Evolutionary conservation across 192 early-diverging fungal genomes (phyloP).

Genomic region (Entomortierella parvispora): DNA sequence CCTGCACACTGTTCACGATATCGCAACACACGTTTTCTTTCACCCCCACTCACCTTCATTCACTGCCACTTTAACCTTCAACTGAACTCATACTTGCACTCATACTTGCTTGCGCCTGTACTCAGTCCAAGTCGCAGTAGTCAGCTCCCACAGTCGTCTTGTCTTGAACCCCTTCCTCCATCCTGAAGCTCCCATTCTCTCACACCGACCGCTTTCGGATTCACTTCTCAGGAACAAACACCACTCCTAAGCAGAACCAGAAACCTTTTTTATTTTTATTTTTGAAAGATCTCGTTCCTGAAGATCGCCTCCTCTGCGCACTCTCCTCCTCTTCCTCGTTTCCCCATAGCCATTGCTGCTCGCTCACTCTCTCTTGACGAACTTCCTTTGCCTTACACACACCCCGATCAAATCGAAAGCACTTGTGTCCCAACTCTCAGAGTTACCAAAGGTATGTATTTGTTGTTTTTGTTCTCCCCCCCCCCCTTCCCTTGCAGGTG

Average conservation of each 20-base stretch:
- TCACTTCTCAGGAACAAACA: neutral
- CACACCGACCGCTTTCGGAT: neutral
- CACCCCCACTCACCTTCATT: neutral
- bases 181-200: conserved; percentile 3
- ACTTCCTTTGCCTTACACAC: too few species aligned
- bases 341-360: neutral
- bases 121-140: too few species aligned
- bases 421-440: too few species aligned
- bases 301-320: neutral
- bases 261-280: neutral
- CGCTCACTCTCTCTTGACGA: too few species aligned
- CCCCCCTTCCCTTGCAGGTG: neutral
- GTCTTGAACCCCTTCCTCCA: too few species aligned
- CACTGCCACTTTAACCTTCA: neutral
- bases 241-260: neutral
- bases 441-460: too few species aligned
- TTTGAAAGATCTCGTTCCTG: neutral
- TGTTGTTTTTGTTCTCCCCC: too few species aligned
- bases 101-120: too few species aligned
- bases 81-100: neutral
- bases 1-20: neutral
- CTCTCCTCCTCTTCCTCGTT: neutral
- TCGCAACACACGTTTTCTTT: neutral
- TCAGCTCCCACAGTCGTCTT: too few species aligned
- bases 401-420: too few species aligned